Evolutionary conservation across 129 eudicot species (phyloP).

Genomic region (Apium graveolens): DNA sequence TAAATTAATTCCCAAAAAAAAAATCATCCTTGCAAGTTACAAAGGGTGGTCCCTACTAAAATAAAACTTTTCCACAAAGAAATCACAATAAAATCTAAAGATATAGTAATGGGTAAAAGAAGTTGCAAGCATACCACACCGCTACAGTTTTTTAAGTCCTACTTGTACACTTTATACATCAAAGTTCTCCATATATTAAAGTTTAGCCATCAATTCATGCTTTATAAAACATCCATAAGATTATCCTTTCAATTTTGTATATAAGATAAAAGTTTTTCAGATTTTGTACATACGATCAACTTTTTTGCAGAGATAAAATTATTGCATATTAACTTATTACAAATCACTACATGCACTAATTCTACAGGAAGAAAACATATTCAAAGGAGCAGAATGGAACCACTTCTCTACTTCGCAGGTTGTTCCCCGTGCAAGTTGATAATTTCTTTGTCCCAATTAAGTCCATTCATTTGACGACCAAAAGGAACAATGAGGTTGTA

Average conservation of each 20-base stretch:
- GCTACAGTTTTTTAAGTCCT: too few species aligned
- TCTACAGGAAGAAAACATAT: not conserved
- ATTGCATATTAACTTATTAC: not conserved
- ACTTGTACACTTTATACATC: too few species aligned
- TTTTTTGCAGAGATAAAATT: not conserved
- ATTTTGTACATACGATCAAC: too few species aligned
- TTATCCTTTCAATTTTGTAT: not conserved
- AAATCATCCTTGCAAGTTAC: not conserved
- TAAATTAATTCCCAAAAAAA: too few species aligned
- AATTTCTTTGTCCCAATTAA: conserved; percentile 85
- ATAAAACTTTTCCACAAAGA: too few species aligned
- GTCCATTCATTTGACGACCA: conserved; percentile 84
- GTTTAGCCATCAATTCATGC: not conserved
- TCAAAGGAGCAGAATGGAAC: not conserved
- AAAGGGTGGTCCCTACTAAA: too few species aligned
- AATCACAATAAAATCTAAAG: too few species aligned
- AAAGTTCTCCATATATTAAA: too few species aligned
- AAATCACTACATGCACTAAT: not conserved
- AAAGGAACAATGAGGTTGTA: conserved; percentile 89
- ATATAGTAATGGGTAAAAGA: too few species aligned
- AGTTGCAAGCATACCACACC: too few species aligned
- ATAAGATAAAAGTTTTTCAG: too few species aligned
- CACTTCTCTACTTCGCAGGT: not conserved
- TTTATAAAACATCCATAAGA: not conserved
- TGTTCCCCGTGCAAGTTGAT: conserved; percentile 34